Conservation (phyloP, 306 rosid species). For the Acmispon strigosus region DNA sequence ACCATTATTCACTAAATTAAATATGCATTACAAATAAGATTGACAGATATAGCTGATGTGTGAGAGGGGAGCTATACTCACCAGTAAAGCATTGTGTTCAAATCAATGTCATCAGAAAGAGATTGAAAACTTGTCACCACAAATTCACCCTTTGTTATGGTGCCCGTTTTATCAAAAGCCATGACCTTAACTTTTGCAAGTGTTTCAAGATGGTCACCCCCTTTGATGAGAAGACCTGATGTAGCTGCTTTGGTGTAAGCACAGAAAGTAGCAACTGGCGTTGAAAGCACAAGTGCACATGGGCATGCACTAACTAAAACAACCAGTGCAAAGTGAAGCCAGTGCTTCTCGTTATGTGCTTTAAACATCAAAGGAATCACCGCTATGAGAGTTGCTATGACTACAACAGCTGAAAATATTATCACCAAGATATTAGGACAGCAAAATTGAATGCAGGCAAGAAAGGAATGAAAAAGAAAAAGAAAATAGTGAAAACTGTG, state of each 20-base stretch:
- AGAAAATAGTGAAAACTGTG: background rate
- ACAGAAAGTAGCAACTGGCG: slow-evolving; percentile 94
- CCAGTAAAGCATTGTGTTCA: slow-evolving; percentile 69
- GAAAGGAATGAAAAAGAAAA: background rate
- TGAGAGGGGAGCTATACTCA: slow-evolving; percentile 19
- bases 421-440: slow-evolving; percentile 14
- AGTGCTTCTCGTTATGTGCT: slow-evolving; percentile 37
- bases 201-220: slow-evolving; percentile 77
- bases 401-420: slow-evolving; percentile 55
- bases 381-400: slow-evolving; percentile 46
- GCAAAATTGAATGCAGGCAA: background rate
- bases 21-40: background rate
- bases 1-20: background rate
- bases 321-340: slow-evolving; percentile 88
- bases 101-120: slow-evolving; percentile 55
- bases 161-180: slow-evolving; percentile 96
- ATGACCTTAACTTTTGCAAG: slow-evolving; percentile 63
- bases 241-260: slow-evolving; percentile 90
- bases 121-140: slow-evolving; percentile 54
- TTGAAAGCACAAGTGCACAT: slow-evolving; percentile 85
- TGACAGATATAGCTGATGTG: background rate
- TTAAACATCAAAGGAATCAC: slow-evolving; percentile 51
- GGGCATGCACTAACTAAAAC: slow-evolving; percentile 94
- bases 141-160: slow-evolving; percentile 89
- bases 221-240: slow-evolving; percentile 87